These are phyloP conservation scores for Diplodia seriata DNA, from an alignment of 2,329 filamentous ascomycete genomes.

Conservation along the genomic window DNA sequence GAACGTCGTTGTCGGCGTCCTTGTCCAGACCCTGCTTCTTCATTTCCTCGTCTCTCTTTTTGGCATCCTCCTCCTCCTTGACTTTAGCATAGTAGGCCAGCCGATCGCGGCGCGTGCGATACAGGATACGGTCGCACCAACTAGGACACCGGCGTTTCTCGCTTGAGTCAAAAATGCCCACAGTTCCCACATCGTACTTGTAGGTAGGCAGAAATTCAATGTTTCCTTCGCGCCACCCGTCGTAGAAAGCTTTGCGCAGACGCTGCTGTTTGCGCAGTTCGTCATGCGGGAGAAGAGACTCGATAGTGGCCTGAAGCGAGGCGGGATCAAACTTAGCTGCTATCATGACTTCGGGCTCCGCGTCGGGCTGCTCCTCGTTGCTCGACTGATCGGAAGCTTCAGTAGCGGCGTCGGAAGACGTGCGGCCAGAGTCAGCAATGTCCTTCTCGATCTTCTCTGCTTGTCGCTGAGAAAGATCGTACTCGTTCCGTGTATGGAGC, in stretches of 20 bases:
- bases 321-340: slow-evolving; percentile 72
- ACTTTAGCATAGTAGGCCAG: slow-evolving; percentile 68
- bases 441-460: slow-evolving; percentile 39
- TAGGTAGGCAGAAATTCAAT: slow-evolving; percentile 94
- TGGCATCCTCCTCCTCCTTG: slow-evolving; percentile 70
- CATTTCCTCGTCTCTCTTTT: slow-evolving; percentile 83
- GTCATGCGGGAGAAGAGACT: slow-evolving; percentile 87
- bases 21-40: slow-evolving; percentile 77
- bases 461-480: slow-evolving; percentile 55
- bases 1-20: slow-evolving; percentile 77
- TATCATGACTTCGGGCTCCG: slow-evolving; percentile 47
- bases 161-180: slow-evolving; percentile 91
- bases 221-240: slow-evolving; percentile 88
- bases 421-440: slow-evolving; percentile 24
- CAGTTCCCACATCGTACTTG: slow-evolving; percentile 95
- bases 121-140: slow-evolving; percentile 96
- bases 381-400: slow-evolving; percentile 8
- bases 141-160: slow-evolving; percentile 92
- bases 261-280: slow-evolving; percentile 79
- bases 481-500: slow-evolving; percentile 81
- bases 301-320: slow-evolving; percentile 85
- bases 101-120: slow-evolving; percentile 75
- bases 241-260: slow-evolving; percentile 80
- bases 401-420: slow-evolving; percentile 2
- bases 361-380: slow-evolving; percentile 34